A percentile compares a stretch with the other conserved stretches of the same genome.
Evolutionary conservation across 768 basidiomycete genomes (phyloP).

Genomic region (Piloderma croceum): DNA sequence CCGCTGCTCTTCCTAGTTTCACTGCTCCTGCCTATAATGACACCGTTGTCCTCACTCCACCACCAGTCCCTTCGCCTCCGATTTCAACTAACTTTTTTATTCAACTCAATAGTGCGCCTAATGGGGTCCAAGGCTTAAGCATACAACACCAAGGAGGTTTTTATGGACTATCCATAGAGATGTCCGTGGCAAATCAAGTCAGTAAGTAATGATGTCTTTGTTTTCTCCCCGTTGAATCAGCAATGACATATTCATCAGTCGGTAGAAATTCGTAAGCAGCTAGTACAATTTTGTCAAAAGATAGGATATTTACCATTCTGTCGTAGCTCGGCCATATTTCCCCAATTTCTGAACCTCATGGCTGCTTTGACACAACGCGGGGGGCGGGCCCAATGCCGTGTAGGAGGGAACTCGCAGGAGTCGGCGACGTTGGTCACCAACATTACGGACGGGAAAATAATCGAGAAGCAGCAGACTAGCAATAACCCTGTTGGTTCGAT

Average conservation of each 20-base stretch:
- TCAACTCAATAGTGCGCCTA: slow-evolving; percentile 14
- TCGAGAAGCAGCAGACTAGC: slow-evolving; percentile 41
- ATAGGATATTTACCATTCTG: no score
- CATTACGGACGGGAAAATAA: slow-evolving; percentile 40
- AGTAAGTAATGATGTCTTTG: slow-evolving; percentile 18
- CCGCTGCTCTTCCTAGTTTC: slow-evolving; percentile 18
- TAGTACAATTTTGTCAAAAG: no score
- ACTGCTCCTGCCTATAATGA: slow-evolving; percentile 30
- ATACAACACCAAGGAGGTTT: slow-evolving; percentile 33
- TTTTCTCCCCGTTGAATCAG: neutral
- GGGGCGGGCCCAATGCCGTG: slow-evolving; percentile 57
- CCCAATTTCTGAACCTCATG: slow-evolving; percentile 76
- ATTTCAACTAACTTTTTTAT: slow-evolving; percentile 19
- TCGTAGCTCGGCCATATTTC: no score
- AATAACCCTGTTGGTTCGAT: neutral
- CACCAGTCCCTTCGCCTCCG: slow-evolving; percentile 20
- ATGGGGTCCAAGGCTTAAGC: slow-evolving; percentile 16
- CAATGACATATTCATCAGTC: slow-evolving; percentile 6
- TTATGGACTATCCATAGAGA: slow-evolving; percentile 39
- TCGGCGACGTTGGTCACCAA: slow-evolving; percentile 43
- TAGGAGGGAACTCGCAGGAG: slow-evolving; percentile 83
- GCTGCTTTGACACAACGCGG: slow-evolving; percentile 61
- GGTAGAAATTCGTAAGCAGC: slow-evolving; percentile 20
- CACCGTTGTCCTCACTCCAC: slow-evolving; percentile 24
- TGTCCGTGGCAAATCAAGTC: slow-evolving; percentile 37